phyloP scores from a whole-genome alignment of 345 rosid species.

The Tarenaya hassleriana region DNA sequence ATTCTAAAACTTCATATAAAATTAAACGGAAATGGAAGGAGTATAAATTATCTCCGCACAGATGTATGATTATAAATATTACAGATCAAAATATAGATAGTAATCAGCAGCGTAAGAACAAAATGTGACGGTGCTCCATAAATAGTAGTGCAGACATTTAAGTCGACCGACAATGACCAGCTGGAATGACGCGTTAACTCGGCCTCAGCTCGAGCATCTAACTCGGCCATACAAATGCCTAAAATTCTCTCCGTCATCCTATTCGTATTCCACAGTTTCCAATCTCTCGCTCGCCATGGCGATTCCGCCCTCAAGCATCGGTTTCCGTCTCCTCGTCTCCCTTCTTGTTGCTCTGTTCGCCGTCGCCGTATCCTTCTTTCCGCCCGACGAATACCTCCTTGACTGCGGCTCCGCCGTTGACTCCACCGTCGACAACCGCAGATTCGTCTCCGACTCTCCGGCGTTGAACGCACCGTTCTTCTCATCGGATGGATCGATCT shows the following conservation, averaged over 20 bases:
- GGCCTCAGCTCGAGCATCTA: conserved; percentile 1
- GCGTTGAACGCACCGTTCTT: conserved; percentile 23
- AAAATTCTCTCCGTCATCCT: not conserved
- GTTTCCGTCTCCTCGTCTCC: conserved; percentile 18
- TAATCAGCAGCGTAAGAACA: too few species aligned
- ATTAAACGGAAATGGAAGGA: too few species aligned
- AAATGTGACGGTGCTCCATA: too few species aligned
- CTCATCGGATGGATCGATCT: conserved; percentile 30
- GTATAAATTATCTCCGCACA: too few species aligned
- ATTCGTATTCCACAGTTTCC: not conserved
- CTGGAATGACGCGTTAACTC: conserved; percentile 21
- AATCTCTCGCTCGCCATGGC: conserved; percentile 22
- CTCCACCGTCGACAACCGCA: conserved; percentile 49
- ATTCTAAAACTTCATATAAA: too few species aligned
- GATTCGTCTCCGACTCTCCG: conserved; percentile 41
- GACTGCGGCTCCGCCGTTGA: conserved; percentile 57
- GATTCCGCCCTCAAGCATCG: conserved; percentile 1
- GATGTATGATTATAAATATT: too few species aligned
- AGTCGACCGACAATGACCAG: too few species aligned
- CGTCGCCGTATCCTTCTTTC: conserved; percentile 34
- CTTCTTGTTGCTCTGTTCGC: conserved; percentile 12
- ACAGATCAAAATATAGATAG: too few species aligned
- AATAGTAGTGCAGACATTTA: too few species aligned
- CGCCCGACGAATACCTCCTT: conserved; percentile 49
- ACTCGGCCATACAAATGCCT: not conserved